Conservation (phyloP, 306 rosid species). For the Lathyrus aphaca region DNA sequence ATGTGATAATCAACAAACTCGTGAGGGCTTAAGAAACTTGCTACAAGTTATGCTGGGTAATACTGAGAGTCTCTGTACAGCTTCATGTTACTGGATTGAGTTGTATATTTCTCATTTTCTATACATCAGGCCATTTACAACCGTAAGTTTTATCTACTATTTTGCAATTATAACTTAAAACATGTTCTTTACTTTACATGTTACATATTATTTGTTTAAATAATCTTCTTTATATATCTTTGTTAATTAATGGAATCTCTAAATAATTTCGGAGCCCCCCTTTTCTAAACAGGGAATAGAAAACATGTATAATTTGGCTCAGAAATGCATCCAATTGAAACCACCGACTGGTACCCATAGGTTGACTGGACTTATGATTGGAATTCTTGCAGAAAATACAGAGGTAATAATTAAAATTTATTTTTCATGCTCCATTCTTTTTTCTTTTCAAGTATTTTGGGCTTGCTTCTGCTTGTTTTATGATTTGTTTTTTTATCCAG, state of each 20-base stretch:
- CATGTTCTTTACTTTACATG: neutral
- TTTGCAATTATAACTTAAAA: slow-evolving; percentile 16
- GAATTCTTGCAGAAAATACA: slow-evolving; percentile 84
- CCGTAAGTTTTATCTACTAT: slow-evolving; percentile 50
- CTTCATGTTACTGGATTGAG: slow-evolving; percentile 84
- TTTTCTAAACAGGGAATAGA: slow-evolving; percentile 72
- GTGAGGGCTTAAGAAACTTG: slow-evolving; percentile 81
- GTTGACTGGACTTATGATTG: slow-evolving; percentile 71
- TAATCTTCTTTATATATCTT: slow-evolving; percentile 21
- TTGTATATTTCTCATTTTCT: slow-evolving; percentile 79
- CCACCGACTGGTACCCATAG: slow-evolving; percentile 58
- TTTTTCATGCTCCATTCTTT: slow-evolving; percentile 1
- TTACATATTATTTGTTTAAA: slow-evolving; percentile 15
- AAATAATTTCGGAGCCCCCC: slow-evolving; percentile 21
- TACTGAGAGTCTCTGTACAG: slow-evolving; percentile 60
- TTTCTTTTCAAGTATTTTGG: slow-evolving; percentile 9
- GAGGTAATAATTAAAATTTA: slow-evolving; percentile 58
- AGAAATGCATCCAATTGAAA: slow-evolving; percentile 79
- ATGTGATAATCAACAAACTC: slow-evolving; percentile 74
- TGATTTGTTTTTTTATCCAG: slow-evolving; percentile 12
- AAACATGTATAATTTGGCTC: slow-evolving; percentile 79
- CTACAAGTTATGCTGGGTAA: slow-evolving; percentile 87
- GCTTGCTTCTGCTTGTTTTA: slow-evolving; percentile 1
- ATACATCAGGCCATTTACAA: slow-evolving; percentile 78
- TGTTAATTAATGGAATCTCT: slow-evolving; percentile 34